Conservation (phyloP, 1,284 basidiomycete species). For the Ustilago hordei region DNA sequence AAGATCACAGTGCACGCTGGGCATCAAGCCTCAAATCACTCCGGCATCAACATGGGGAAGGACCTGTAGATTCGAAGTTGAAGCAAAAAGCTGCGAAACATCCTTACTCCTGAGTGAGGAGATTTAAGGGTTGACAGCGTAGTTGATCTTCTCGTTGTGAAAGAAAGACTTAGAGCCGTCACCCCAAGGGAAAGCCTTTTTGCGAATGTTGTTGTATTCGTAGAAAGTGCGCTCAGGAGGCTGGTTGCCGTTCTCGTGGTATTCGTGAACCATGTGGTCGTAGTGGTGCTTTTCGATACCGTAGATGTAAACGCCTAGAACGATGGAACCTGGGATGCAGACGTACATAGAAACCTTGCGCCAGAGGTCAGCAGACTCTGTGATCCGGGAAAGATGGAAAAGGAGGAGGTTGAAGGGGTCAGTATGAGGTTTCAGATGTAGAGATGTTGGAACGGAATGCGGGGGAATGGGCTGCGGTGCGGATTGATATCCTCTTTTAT, state of each 20-base stretch:
- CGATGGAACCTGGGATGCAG: slow-evolving; percentile 61
- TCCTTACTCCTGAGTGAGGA: background rate
- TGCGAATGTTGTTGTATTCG: slow-evolving; percentile 64
- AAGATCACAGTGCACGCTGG: background rate
- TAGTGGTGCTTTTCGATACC: slow-evolving; percentile 63
- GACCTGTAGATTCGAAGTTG: background rate
- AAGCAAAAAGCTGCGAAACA: background rate
- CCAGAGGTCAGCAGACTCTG: slow-evolving; percentile 65
- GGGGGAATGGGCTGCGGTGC: background rate
- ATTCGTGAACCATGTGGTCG: slow-evolving; percentile 61
- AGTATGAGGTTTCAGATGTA: slow-evolving; percentile 3
- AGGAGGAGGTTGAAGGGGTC: background rate
- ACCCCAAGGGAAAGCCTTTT: slow-evolving; percentile 63
- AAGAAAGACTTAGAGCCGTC: slow-evolving; percentile 59
- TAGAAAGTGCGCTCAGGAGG: slow-evolving; percentile 63
- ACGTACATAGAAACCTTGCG: slow-evolving; percentile 63
- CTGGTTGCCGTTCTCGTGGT: slow-evolving; percentile 61
- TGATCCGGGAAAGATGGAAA: background rate
- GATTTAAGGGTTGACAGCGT: slow-evolving; percentile 35
- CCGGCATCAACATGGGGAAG: background rate
- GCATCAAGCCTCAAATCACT: background rate
- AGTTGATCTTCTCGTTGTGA: slow-evolving; percentile 64
- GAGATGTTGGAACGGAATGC: background rate
- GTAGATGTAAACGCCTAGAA: slow-evolving; percentile 66
- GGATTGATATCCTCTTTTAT: background rate